Evolutionary conservation across 768 basidiomycete species (phyloP).

Genomic region (Tephrocybe rancida): DNA sequence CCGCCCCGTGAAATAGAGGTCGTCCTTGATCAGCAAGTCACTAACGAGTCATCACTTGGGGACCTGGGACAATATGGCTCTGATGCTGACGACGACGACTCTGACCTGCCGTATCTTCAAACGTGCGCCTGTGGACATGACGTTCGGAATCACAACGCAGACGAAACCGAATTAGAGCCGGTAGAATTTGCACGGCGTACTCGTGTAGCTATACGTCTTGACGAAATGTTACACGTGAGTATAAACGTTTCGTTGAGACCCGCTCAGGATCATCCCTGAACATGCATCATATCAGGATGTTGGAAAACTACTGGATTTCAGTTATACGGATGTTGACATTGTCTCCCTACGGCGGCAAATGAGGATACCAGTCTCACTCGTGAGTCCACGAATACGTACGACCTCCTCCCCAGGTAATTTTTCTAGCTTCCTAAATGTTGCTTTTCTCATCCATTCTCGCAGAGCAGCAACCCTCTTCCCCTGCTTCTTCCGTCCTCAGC

Average conservation of each 20-base stretch:
- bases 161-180: conserved; percentile 53
- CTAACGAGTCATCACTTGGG: conserved; percentile 50
- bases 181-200: conserved; percentile 73
- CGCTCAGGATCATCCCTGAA: not conserved
- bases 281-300: conserved; percentile 56
- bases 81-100: conserved; percentile 72
- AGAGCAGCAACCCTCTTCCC: conserved; percentile 40
- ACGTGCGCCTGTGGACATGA: conserved; percentile 73
- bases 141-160: conserved; percentile 66
- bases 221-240: conserved; percentile 81
- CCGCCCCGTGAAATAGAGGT: conserved; percentile 63
- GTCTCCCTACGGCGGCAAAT: conserved; percentile 72
- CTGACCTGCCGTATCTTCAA: conserved; percentile 52
- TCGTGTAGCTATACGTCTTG: conserved; percentile 76
- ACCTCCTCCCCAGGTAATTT: conserved; percentile 55
- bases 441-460: conserved; percentile 12
- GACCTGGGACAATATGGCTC: conserved; percentile 69
- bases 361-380: conserved; percentile 50
- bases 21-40: conserved; percentile 51
- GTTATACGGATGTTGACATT: conserved; percentile 73
- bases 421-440: conserved; percentile 1
- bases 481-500: conserved; percentile 52
- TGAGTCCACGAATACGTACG: conserved; percentile 47
- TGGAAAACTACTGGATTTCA: conserved; percentile 78
- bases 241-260: conserved; percentile 4